phyloP scores from a whole-genome alignment of 2,329 filamentous ascomycete species.

The Colletotrichum gloeosporioides region DNA sequence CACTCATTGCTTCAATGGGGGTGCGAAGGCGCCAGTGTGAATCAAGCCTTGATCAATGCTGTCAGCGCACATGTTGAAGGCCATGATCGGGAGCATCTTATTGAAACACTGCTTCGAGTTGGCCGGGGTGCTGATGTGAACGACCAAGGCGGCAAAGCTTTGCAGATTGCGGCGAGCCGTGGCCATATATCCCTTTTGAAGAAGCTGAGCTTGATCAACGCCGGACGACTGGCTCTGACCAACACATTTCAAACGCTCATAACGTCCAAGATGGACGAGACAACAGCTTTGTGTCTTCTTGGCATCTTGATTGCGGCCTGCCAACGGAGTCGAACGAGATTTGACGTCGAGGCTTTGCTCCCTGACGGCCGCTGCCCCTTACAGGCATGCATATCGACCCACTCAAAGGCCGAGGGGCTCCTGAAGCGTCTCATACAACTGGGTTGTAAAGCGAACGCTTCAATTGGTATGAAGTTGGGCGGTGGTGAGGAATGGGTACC shows the following conservation, averaged over 20 bases:
- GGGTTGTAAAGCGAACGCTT: neutral
- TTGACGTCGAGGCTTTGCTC: neutral
- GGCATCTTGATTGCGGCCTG: neutral
- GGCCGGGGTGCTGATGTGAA: neutral
- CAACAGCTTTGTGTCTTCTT: neutral
- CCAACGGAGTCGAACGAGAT: neutral
- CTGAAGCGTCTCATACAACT: neutral
- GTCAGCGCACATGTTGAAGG: neutral
- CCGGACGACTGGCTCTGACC: neutral
- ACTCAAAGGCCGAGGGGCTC: neutral
- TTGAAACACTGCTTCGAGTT: neutral
- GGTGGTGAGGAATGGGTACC: neutral
- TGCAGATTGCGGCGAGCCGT: neutral
- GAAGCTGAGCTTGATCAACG: neutral
- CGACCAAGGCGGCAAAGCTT: neutral
- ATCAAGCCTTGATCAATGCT: neutral
- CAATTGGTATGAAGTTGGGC: neutral
- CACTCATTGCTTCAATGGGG: neutral
- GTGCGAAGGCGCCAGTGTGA: neutral
- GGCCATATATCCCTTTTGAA: neutral
- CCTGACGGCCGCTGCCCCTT: neutral
- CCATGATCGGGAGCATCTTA: neutral
- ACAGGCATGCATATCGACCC: neutral
- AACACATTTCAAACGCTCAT: neutral
- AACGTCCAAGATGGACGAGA: neutral